Percentiles rank a stretch among this genome's conserved stretches.
These are phyloP conservation scores for Helianthus tuberosus DNA, from an alignment of 129 eudicot species.

Conservation along the genomic window DNA sequence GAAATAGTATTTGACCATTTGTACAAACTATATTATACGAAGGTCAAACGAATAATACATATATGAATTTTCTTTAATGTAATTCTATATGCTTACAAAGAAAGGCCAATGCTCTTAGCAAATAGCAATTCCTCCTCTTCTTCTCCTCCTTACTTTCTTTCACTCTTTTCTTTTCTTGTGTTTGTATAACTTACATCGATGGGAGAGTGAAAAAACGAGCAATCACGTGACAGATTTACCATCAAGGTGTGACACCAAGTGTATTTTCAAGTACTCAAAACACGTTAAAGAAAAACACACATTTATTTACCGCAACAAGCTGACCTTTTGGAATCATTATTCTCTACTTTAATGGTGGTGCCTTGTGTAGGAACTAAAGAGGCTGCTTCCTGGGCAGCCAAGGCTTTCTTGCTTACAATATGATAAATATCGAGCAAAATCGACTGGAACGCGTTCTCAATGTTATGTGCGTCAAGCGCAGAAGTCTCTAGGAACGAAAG, in stretches of 20 bases:
- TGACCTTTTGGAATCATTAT: constrained; percentile 28
- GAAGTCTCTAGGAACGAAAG: constrained; percentile 41
- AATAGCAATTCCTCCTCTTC: not conserved
- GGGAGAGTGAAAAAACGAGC: constrained; percentile 20
- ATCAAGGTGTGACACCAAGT: constrained; percentile 1
- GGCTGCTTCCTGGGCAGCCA: constrained; percentile 43
- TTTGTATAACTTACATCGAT: constrained; percentile 11
- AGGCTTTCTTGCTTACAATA: constrained; percentile 38
- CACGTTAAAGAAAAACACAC: constrained; percentile 27
- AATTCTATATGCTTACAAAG: constrained; percentile 16
- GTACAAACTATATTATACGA: constrained; percentile 2
- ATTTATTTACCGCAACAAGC: constrained; percentile 35
- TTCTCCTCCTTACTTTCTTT: constrained; percentile 30
- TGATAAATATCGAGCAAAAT: constrained; percentile 44
- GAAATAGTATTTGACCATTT: not conserved
- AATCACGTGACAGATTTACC: constrained; percentile 16
- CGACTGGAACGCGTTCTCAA: constrained; percentile 48
- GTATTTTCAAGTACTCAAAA: constrained; percentile 13
- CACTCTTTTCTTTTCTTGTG: constrained; percentile 28
- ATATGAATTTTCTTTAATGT: constrained; percentile 10
- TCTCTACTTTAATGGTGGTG: constrained; percentile 38
- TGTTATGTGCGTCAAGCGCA: constrained; percentile 43
- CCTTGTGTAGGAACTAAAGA: constrained; percentile 38
- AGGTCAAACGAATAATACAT: constrained; percentile 20
- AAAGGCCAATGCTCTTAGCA: not conserved